These are phyloP conservation scores for Apophysomyces sp. DNA, from an alignment of 371 early-diverging fungal genomes.

Conservation along the genomic window DNA sequence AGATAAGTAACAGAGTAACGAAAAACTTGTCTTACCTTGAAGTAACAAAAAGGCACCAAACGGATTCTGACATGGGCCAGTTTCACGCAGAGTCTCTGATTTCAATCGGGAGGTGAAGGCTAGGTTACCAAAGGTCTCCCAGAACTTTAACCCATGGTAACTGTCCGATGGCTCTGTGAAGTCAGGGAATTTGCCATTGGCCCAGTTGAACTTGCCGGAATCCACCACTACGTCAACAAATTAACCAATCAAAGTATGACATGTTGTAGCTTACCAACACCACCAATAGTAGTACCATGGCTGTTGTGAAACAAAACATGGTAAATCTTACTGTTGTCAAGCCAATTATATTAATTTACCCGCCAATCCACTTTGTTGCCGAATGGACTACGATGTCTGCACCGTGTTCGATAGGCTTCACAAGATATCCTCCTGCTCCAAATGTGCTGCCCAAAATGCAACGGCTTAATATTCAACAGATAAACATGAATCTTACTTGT, in stretches of 20 bases:
- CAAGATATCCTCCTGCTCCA: conserved; percentile 88
- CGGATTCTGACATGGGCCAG: conserved; percentile 83
- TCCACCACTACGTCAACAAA: conserved; percentile 53
- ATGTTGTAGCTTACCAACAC: conserved; percentile 64
- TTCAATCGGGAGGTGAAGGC: conserved; percentile 76
- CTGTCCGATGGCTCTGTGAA: conserved; percentile 84
- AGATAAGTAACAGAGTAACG: neutral
- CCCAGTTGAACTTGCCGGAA: conserved; percentile 84
- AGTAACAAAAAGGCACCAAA: conserved; percentile 83
- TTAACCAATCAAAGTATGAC: neutral
- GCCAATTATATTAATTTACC: conserved; percentile 18
- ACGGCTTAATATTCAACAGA: neutral
- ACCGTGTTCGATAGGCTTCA: conserved; percentile 85
- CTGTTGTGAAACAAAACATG: conserved; percentile 31
- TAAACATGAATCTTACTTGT: conserved; percentile 58
- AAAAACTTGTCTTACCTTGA: conserved; percentile 54
- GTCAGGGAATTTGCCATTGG: conserved; percentile 83
- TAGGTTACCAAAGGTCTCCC: conserved; percentile 77
- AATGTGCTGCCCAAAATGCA: conserved; percentile 85
- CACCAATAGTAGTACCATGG: conserved; percentile 83
- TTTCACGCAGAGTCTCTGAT: conserved; percentile 80
- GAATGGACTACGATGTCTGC: conserved; percentile 91
- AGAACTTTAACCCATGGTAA: conserved; percentile 85
- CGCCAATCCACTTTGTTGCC: conserved; percentile 90
- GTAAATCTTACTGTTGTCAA: neutral